Evolutionary conservation across 352 stramenopile genomes (phyloP), one percentile per base, ranked within the genome.

Genomic region (Pythium insidiosum): DNA sequence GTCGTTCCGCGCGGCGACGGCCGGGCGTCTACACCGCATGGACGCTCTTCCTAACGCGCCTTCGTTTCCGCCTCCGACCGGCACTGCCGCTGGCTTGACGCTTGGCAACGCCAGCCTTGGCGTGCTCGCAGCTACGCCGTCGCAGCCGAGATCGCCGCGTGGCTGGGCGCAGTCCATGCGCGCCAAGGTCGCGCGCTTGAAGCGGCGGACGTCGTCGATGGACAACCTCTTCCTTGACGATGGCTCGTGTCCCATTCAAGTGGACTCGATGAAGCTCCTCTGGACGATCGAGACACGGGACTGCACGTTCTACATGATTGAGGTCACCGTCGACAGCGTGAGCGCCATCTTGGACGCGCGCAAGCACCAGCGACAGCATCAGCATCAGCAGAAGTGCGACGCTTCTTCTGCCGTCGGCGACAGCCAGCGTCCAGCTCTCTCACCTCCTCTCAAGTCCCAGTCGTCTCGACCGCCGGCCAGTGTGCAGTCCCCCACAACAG

Each of bases 211-310:
- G 18, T 61, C 70, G 1, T 83, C 72, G 2, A 88, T 83, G 69
- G 72, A 85, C 38, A 88, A 88, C 26, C 54, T 85, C 15, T 55
- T 85, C 12, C 31, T 84, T 2, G 82, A 83, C 37, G 76, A 86
- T 38, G 76, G 74, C 0, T 86, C 74, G 0, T 68, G 72, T 26
- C 79, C 79, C 1, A 88, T 91, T 23, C 79, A 91, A 66, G 62
- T 91, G 1, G 76, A 91, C 34, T 75, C 78, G 0, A 86, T 89
- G 72, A 84, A 82, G 39, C 49, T 92, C 2, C 43, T 88, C 6
- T 92, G 80, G 80, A 89, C 76, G 1, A 53, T 92, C 30, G 69
- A 84, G 45, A 85, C 76, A 13, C 68, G 80, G 22, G 77, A 92
- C 43, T 66, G 58, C 7, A 58, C 79, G 0, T 88, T 87, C 38